Base-by-base conservation (phyloP, 208 protist genomes). In the Herpetomonas muscarum region DNA sequence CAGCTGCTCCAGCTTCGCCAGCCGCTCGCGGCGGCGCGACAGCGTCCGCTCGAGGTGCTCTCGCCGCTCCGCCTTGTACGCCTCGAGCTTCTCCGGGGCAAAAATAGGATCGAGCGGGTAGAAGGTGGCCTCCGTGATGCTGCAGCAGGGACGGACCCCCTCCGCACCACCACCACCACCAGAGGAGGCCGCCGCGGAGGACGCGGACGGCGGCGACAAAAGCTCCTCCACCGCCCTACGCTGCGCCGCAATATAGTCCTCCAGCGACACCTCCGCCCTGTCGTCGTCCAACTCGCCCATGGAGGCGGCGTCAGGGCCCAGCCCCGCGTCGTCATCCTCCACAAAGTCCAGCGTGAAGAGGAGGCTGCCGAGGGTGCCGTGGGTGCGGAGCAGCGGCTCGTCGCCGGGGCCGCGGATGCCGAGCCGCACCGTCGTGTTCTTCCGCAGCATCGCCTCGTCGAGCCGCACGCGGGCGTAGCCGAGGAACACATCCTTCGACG, bases 381-480 rank as follows among this genome's bases (percentile, higher is more conserved):
- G 31, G 6, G 44, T 3, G 31, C 44, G 45, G 31, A 61, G 55
- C 44, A 61, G 42, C 4, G 41, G 25, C 29, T 42, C 55, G 44
- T 51, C 55, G 21, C 30, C 13, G 28, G 19, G 26, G 55, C 41
- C 31, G 55, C 55, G 55, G 24, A 51, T 61, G 55, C 55, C 55
- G 19, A 61, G 55, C 13, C 46, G 44, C 25, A 61, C 55, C 17
- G 31, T 39, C 19, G 44, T 61, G 30, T 51, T 29, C 55, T 17
- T 21, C 55, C 24, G 26, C 44, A 61, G 29, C 55, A 61, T 61
- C 15, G 44, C 51, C 13, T 25, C n/a, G 17, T 61, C 44, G 12
- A 61, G 55, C 17, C 55, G 55, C 17, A 61, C 55, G 10, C 55
- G 25, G n/a, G 44, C 39, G 44, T 61, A 61, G 44, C 55, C 55